Percentiles rank a stretch among this genome's conserved stretches.
These are phyloP conservation scores for Cardamine chenopodiifolia DNA, from an alignment of 345 rosid genomes.

Conservation along the genomic window DNA sequence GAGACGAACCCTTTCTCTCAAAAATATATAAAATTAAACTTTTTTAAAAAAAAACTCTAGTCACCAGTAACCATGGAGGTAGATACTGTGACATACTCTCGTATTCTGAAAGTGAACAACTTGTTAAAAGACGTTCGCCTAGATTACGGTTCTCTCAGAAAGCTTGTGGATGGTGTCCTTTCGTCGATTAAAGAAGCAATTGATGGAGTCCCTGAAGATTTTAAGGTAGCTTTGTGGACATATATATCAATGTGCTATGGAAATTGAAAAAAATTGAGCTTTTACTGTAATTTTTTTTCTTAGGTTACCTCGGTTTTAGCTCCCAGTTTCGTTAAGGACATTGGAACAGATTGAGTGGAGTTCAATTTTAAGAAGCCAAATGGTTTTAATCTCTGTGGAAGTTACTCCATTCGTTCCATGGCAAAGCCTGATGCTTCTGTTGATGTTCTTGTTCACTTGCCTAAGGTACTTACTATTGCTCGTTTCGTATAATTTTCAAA, in stretches of 20 bases:
- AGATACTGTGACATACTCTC: conserved; percentile 31
- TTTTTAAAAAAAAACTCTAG: background rate
- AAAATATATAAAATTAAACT: background rate
- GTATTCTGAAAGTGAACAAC: conserved; percentile 25
- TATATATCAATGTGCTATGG: background rate
- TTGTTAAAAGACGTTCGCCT: conserved; percentile 37
- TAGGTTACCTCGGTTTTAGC: conserved; percentile 72
- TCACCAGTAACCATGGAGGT: conserved; percentile 23
- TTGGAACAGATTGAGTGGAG: conserved; percentile 79
- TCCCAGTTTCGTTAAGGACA: conserved; percentile 64
- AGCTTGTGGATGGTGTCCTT: conserved; percentile 24
- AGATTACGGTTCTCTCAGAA: conserved; percentile 33
- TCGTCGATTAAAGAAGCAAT: conserved; percentile 24
- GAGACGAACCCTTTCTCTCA: background rate
- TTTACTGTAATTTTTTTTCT: background rate
- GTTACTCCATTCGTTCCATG: conserved; percentile 62
- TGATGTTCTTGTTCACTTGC: conserved; percentile 73
- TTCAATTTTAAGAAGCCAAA: conserved; percentile 78
- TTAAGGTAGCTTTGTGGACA: conserved; percentile 9
- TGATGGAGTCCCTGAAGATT: conserved; percentile 20
- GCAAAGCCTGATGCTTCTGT: conserved; percentile 68
- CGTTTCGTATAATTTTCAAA: background rate
- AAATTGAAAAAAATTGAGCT: background rate
- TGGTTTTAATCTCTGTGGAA: conserved; percentile 66
- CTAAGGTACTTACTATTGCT: conserved; percentile 58